Evolutionary conservation across 257 asterid species (phyloP), one percentile per base, ranked within the genome.

Genomic region (Thymus quinquecostatus): DNA sequence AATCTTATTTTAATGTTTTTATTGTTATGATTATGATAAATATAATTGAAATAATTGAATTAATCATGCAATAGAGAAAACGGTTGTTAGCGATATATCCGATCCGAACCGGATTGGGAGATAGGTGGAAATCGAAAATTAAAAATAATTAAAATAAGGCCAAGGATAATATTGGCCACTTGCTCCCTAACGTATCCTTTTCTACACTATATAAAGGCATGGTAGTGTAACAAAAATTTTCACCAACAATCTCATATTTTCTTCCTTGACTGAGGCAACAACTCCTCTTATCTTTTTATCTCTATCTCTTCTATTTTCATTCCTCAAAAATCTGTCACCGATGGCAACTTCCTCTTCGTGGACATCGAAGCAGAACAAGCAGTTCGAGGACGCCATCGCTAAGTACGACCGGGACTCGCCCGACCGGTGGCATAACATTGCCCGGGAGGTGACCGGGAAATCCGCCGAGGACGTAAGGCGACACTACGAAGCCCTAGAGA

Each of bases 361-460:
- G 84, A 79, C 82, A 3, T 4, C 53, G 0, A 60, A 64, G 72
- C 82, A 82, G 68, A 82, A 82, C 82, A 77, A 82, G 71, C 79
- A 72, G 3, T 82, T 80, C 56, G 87, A 82, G 63, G 73, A 74
- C 9, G 87, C 84, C 1, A 30, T 82, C 10, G 82, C 79, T 2
- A 40, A 2, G 64, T 80, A 74, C 59, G 72, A 68, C 57, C 64
- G 40, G 30, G 81, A 82, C 6, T 64, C 82, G 0, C 79, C 82
- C 2, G 79, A 80, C 54, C 71, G 87, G 0, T 82, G 84, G 84
- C 77, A 59, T 13, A 82, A 80, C 29, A 69, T 82, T 3, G 82
- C 84, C 3, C 5, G 78, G 38, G 68, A 30, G 0, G 84, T 82
- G 0, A 45, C 65, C 1, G 82, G 84, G 21, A 82, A 82, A 41